Conservation (phyloP, 179 eudicot genomes). For the Amaranthus tricolor region DNA sequence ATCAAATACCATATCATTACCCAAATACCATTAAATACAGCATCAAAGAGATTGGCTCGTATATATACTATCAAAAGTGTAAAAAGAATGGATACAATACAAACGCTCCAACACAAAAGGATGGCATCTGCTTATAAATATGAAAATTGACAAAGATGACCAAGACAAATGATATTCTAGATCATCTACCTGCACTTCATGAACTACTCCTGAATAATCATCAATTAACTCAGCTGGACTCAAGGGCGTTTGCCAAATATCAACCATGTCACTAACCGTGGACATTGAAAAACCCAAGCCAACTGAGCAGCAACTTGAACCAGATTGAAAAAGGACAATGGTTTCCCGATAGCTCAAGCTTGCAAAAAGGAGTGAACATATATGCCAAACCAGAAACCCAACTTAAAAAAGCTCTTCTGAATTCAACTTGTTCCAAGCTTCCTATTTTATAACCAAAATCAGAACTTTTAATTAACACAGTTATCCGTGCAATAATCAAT, state of each 20-base stretch:
- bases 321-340: background rate
- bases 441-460: conserved; percentile 42
- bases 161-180: conserved; percentile 30
- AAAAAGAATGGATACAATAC: conserved; percentile 29
- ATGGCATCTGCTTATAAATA: conserved; percentile 28
- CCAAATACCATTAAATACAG: background rate
- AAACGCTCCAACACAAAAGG: conserved; percentile 22
- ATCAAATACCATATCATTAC: too few species aligned
- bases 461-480: conserved; percentile 1
- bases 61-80: conserved; percentile 4
- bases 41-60: conserved; percentile 18
- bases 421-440: conserved; percentile 89
- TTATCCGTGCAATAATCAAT: too few species aligned
- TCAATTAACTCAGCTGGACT: too few species aligned
- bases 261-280: conserved; percentile 6
- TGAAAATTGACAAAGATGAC: conserved; percentile 24
- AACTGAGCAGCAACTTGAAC: conserved; percentile 5
- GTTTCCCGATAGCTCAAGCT: conserved; percentile 10
- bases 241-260: conserved; percentile 1
- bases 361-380: background rate
- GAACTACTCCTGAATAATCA: conserved; percentile 12
- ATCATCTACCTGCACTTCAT: conserved; percentile 16
- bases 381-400: conserved; percentile 1
- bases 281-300: conserved; percentile 5
- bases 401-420: conserved; percentile 83